Evolutionary conservation across 306 rosid species (phyloP).

Genomic region (Lathyrus aphaca): DNA sequence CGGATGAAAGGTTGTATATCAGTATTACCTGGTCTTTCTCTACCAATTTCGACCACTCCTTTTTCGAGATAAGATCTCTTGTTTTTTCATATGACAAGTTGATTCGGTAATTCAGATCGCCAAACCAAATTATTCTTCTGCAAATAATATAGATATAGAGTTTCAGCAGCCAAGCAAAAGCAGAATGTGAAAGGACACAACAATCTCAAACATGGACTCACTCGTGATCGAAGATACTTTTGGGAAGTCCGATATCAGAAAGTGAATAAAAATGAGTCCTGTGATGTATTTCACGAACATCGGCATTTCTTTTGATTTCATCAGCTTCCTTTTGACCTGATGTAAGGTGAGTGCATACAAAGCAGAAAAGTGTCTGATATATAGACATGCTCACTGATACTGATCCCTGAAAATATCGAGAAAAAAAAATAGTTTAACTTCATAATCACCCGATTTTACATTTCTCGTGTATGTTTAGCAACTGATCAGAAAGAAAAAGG

Average conservation of each 20-base stretch:
- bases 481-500: neutral
- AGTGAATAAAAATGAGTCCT: constrained; percentile 71
- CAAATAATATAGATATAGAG: constrained; percentile 18
- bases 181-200: neutral
- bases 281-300: constrained; percentile 72
- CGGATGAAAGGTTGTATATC: constrained; percentile 8
- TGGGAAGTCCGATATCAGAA: constrained; percentile 64
- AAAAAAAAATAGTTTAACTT: constrained; percentile 27
- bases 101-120: constrained; percentile 91
- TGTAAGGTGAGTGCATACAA: constrained; percentile 88
- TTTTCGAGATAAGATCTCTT: constrained; percentile 68
- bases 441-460: constrained; percentile 15
- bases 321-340: constrained; percentile 85
- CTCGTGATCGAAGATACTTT: constrained; percentile 76
- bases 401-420: constrained; percentile 67
- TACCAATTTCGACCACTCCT: constrained; percentile 67
- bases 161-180: neutral
- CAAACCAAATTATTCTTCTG: constrained; percentile 93
- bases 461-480: constrained; percentile 5
- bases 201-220: constrained; percentile 46
- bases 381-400: constrained; percentile 90
- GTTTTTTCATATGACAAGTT: constrained; percentile 74
- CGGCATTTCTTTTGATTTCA: constrained; percentile 76
- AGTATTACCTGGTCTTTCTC: constrained; percentile 85
- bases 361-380: constrained; percentile 88